Conservation (phyloP, 257 asterid species). For the Eucommia ulmoides region DNA sequence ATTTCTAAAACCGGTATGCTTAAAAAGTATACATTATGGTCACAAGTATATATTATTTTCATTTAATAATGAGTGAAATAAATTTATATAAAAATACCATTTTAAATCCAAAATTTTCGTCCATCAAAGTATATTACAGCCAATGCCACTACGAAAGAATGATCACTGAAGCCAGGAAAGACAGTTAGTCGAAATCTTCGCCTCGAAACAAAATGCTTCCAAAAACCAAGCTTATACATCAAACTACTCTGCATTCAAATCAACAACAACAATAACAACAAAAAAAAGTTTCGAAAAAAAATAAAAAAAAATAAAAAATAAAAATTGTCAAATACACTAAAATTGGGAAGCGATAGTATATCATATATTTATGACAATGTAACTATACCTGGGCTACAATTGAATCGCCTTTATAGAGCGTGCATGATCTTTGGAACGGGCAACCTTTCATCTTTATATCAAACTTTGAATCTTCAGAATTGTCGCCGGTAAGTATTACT, state of each 20-base stretch:
- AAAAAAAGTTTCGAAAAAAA: not conserved
- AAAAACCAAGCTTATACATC: conserved; percentile 69
- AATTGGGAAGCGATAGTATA: not conserved
- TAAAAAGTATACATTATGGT: no score
- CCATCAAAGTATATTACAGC: conserved; percentile 58
- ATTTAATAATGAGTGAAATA: no score
- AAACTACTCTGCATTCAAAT: conserved; percentile 66
- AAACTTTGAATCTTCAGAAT: conserved; percentile 26
- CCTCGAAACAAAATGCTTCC: conserved; percentile 50
- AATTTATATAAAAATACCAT: no score
- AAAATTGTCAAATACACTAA: not conserved
- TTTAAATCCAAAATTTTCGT: conserved; percentile 66
- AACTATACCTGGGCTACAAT: conserved; percentile 69
- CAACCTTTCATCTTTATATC: conserved; percentile 75
- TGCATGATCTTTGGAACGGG: conserved; percentile 80
- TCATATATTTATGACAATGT: not conserved
- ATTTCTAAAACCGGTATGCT: no score
- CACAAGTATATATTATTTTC: no score
- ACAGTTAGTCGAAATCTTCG: conserved; percentile 70
- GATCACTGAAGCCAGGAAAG: conserved; percentile 65
- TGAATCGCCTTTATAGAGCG: conserved; percentile 57
- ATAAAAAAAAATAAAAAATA: no score
- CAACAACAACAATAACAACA: not conserved
- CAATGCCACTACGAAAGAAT: conserved; percentile 44
- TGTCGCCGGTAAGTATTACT: conserved; percentile 30